Evolutionary conservation across 192 early-diverging fungal genomes (phyloP), one percentile per base, ranked within the genome.

Genomic region (Diversispora eburnea): DNA sequence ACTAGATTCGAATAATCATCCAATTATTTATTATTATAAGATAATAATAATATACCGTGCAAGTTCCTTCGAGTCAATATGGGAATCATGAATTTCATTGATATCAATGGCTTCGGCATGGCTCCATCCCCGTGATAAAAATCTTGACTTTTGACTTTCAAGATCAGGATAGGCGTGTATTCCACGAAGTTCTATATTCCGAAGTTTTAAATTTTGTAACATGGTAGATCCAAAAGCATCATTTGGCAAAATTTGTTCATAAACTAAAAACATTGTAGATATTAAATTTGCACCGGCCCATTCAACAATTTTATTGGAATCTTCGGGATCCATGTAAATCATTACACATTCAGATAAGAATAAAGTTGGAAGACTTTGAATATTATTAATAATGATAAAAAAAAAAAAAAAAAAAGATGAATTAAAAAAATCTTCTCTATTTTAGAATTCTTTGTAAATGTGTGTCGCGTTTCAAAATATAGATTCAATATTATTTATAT

Each of bases 331-430:
- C 39, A 98, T 77, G 80, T 99, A 99, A 7, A 99, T 90, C 47
- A 98, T 81, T 19, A 97, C 93, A 58, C 95, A 97, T 79, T 99
- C 97, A 67, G 95, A 93, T 6, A 99, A 74, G 67, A 97, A 93
- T 52, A 99, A 78, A 0, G 95, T 99, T 4, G 95, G 94, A 9
- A 84, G 41, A 49, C 86, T 91, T 49, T 42, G n/a, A 19, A n/a
- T 52, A 17, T 39, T 62, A 62, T 8, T 15, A 43, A 62, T 33
- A 7, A 19, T 25, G 59, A 10, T 41, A 4, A 62, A n/a, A 13
- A 22, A 62, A 17, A 62, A 15, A 15, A 20, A 42, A 20, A 62
- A 22, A 33, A 33, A 42, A 10, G 12, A 13, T 54, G 49, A 51
- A 17, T 54, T 54, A 10, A 54, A 54, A 54, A 13, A 54, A 10